These are phyloP conservation scores for Chlamydomonas sp. DNA, from an alignment of 139 green algal genomes.

Conservation along the genomic window DNA sequence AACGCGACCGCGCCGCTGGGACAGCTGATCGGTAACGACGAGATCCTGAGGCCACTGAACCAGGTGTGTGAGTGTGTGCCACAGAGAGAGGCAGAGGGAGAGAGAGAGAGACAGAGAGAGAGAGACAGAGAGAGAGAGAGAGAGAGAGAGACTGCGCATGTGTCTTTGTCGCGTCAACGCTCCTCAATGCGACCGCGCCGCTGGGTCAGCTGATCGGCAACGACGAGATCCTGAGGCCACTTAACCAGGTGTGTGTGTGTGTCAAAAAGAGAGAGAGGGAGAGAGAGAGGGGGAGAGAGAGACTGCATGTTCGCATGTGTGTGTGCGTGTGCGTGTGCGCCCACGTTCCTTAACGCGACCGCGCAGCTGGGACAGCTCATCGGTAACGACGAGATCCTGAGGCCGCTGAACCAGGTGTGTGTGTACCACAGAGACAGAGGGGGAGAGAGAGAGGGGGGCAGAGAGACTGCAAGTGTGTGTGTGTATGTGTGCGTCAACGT, in stretches of 20 bases:
- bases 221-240: constrained; percentile 53
- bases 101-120: too few species aligned
- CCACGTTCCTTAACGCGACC: constrained; percentile 71
- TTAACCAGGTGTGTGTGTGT: constrained; percentile 41
- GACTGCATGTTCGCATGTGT: constrained; percentile 13
- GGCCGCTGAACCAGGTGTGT: constrained; percentile 50
- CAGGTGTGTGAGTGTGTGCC: too few species aligned
- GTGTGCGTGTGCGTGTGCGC: constrained; percentile 72
- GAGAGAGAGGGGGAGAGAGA: background rate
- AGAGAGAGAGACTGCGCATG: constrained; percentile 13
- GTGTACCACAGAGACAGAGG: too few species aligned
- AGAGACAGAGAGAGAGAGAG: background rate
- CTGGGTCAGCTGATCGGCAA: constrained; percentile 63
- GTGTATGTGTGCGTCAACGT: constrained; percentile 71
- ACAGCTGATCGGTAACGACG: constrained; percentile 59
- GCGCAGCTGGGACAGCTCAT: constrained; percentile 69
- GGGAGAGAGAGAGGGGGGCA: too few species aligned
- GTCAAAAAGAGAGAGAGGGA: too few species aligned
- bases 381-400: constrained; percentile 53
- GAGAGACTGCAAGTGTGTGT: constrained; percentile 55
- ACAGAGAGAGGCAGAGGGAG: background rate
- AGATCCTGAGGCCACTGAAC: constrained; percentile 50
- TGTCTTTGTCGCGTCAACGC: constrained; percentile 88
- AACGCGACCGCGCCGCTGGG: constrained; percentile 60
- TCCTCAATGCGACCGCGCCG: constrained; percentile 61